Conservation (phyloP, 345 rosid genomes). For the Lepidium africanum region DNA sequence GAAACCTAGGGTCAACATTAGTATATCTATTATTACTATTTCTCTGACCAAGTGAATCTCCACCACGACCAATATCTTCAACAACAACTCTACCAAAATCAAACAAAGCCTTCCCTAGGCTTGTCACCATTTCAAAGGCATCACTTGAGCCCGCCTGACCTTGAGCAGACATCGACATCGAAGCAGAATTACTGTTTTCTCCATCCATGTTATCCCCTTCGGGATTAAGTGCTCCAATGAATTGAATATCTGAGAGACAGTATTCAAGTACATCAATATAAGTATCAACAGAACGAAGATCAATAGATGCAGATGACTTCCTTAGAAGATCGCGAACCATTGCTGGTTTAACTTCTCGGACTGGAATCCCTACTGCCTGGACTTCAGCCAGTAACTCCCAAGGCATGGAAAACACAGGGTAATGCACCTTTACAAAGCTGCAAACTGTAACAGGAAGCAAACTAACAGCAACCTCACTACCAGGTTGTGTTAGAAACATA, state of each 20-base stretch:
- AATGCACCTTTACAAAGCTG: conserved; percentile 88
- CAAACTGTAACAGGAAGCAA: conserved; percentile 92
- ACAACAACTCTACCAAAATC: conserved; percentile 90
- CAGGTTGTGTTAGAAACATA: conserved; percentile 95
- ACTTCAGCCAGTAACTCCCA: conserved; percentile 88
- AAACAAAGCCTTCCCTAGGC: conserved; percentile 82
- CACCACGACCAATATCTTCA: conserved; percentile 81
- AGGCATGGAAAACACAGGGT: conserved; percentile 87
- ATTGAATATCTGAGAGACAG: conserved; percentile 76
- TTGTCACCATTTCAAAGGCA: conserved; percentile 92
- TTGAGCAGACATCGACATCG: conserved; percentile 33
- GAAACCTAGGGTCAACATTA: conserved; percentile 42
- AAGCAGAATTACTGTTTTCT: conserved; percentile 31
- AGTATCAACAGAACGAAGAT: conserved; percentile 78
- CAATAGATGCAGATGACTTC: conserved; percentile 54
- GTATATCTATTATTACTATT: conserved; percentile 25
- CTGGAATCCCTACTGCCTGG: conserved; percentile 60
- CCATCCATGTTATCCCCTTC: conserved; percentile 31
- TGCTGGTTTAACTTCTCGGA: conserved; percentile 83
- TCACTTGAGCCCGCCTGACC: conserved; percentile 66
- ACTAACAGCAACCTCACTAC: conserved; percentile 61
- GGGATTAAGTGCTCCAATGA: conserved; percentile 33
- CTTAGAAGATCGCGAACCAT: conserved; percentile 87
- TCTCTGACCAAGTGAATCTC: conserved; percentile 39
- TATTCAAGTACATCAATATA: conserved; percentile 86